Base-by-base conservation (phyloP, 1,284 basidiomycete species). In the Puccinia horiana region DNA sequence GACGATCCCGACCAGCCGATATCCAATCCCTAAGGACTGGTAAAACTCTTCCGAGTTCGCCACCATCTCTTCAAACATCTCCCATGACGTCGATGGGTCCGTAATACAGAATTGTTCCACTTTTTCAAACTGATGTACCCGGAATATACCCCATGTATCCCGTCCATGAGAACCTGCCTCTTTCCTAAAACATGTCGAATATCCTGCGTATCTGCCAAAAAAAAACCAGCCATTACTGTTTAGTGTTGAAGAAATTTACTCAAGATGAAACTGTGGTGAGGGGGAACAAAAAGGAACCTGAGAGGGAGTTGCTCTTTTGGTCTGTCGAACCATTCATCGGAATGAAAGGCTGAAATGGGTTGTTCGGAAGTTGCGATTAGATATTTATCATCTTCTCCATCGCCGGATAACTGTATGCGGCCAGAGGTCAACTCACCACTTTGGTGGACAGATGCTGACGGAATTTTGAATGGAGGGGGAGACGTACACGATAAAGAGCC, bases 121-220 rank as follows among this genome's bases (percentile, higher is more conserved):
- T 89, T 99, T 99, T 88, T 99, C 97, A 85, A 99, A 99, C 88
- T 99, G 97, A 88, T 99, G 97, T 76, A 99, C 96, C 52, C 97
- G 94, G 92, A 99, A 99, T 88, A 98, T 98, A 83, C 96, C 97
- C 95, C 96, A 98, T 89, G 97, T 98, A 86, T 99, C 97, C 82
- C 95, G 93, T 20, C 97, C 97, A 65, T 95, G 94, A 5, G 94
- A 93, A 70, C 96, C 97, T 4, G 96, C 96, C 89, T 99, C 96
- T 88, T 98, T 99, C 70, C 97, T 91, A 92, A 99, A 99, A 88
- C 96, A 99, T n/a, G 96, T 99, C 85, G 90, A 91, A 87, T 91
- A 91, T 47, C 90, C 90, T 37, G 90, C 90, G 86, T 90, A 90
- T 47, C 79, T 81, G 16, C 2, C 42, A 26, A 23, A 47, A 70